Evolutionary conservation across 306 rosid species (phyloP).

Genomic region (Vigna trinervia): DNA sequence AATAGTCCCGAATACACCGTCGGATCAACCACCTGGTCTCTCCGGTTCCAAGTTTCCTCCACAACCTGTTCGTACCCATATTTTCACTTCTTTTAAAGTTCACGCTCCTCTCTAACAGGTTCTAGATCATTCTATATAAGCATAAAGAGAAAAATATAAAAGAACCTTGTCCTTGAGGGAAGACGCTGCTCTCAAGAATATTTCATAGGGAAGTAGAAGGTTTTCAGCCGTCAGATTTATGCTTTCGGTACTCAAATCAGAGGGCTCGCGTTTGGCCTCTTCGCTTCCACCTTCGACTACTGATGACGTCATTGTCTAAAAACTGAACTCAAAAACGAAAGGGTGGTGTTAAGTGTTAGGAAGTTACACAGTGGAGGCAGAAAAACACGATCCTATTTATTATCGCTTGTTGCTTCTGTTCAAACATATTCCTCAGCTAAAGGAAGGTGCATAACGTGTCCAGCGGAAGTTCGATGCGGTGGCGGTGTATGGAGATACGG

Average conservation of each 20-base stretch:
- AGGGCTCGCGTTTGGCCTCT: constrained; percentile 51
- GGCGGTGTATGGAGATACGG: constrained; percentile 31
- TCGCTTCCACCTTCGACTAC: constrained; percentile 49
- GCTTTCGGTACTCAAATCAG: constrained; percentile 44
- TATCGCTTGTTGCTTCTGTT: neutral
- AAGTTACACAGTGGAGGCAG: neutral
- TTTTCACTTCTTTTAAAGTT: neutral
- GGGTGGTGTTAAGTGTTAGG: neutral
- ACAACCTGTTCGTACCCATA: constrained; percentile 57
- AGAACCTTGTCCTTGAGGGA: constrained; percentile 71
- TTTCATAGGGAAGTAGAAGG: constrained; percentile 52
- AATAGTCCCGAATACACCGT: constrained; percentile 76
- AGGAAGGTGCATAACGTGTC: constrained; percentile 41
- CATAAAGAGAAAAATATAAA: neutral
- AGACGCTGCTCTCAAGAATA: constrained; percentile 64
- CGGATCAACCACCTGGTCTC: constrained; percentile 65
- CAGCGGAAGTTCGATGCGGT: constrained; percentile 24
- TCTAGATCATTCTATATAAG: neutral
- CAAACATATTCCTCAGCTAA: neutral
- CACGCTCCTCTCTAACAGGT: neutral
- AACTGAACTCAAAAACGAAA: neutral
- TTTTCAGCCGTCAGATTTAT: constrained; percentile 45
- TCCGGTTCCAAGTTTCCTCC: constrained; percentile 62
- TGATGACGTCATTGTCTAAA: constrained; percentile 52
- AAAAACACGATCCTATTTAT: constrained; percentile 10